Conservation (phyloP, 805 yeast genomes). For the Ogataea paraovalis region DNA sequence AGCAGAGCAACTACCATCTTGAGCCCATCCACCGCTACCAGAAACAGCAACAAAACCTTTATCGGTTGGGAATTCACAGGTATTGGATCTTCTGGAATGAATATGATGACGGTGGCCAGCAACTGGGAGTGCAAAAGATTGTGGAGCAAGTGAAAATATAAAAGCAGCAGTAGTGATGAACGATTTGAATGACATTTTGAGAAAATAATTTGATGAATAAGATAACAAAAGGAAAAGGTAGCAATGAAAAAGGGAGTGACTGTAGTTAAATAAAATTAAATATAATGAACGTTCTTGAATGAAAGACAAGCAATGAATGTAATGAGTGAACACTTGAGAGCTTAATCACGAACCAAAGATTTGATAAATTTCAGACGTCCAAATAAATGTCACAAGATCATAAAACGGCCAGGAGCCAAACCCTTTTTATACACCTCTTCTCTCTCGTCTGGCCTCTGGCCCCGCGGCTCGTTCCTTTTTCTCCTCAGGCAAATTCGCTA, state of each 20-base stretch:
- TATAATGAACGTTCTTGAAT: neutral
- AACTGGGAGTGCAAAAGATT: conserved; percentile 14
- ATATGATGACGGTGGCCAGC: conserved; percentile 18
- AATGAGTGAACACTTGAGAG: neutral
- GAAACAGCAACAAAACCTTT: conserved; percentile 71
- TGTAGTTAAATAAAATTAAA: conserved; percentile 1
- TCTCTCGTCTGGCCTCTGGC: too few species aligned
- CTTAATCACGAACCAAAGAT: too few species aligned
- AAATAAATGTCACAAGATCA: too few species aligned
- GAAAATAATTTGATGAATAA: too few species aligned
- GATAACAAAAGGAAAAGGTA: neutral
- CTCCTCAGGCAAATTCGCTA: too few species aligned
- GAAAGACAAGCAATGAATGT: neutral
- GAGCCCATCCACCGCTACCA: conserved; percentile 82
- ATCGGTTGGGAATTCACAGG: conserved; percentile 65
- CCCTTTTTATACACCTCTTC: neutral
- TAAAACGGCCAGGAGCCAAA: too few species aligned
- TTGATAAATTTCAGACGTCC: too few species aligned
- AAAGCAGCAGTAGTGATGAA: conserved; percentile 7
- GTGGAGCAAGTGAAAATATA: conserved; percentile 8
- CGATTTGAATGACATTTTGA: too few species aligned
- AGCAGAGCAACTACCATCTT: conserved; percentile 65
- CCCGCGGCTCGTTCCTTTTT: neutral
- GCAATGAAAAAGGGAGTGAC: conserved; percentile 8
- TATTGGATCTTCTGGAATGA: conserved; percentile 32